Base-by-base conservation (phyloP, 179 eudicot genomes). In the Silene coronaria region DNA sequence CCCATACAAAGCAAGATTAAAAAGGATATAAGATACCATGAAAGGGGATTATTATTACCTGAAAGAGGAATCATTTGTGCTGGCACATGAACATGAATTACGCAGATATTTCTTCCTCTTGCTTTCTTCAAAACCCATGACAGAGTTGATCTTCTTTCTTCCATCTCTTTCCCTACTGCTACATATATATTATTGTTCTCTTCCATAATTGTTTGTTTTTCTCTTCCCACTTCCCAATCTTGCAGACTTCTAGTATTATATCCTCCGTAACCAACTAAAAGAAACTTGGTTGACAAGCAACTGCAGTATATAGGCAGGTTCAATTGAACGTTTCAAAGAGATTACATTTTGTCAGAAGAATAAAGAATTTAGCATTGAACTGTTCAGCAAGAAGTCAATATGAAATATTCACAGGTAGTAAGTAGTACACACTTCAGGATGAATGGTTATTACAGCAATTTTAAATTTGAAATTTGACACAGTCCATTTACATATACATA, bases 21-120 rank as follows among this genome's bases (percentile, higher is more conserved):
- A 58, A 38, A 38, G 45, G 45, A 38, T 8, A 42, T 42, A 42
- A 38, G 13, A 42, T 11, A 42, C 13, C 48, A 9, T 11, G 48
- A 62, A 11, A 62, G 34, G 34, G 34, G 9, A 14, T 62, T 22
- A 11, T 1, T 42, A 22, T 73, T 62, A 74, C 77, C 26, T 75
- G 75, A 70, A 6, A 46, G 58, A 28, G 82, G 82, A 38, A 87
- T 86, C 72, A 42, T 75, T 76, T 89, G 83, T 7, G 92, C 84
- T 53, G 67, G 67, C 1, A 63, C 86, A 79, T 87, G 96, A 89
- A 92, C 89, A 83, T 91, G 91, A 78, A 91, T 75, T 32, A 91
- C 75, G 79, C 90, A 86, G 69, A 91, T 82, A 66, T 62, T 79
- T 71, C 71, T 83, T 46, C 89, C 91, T 67, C 81, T 76, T 0